Base-by-base conservation (phyloP, 169 alveolate genomes). In the Plasmodium reichenowi region DNA sequence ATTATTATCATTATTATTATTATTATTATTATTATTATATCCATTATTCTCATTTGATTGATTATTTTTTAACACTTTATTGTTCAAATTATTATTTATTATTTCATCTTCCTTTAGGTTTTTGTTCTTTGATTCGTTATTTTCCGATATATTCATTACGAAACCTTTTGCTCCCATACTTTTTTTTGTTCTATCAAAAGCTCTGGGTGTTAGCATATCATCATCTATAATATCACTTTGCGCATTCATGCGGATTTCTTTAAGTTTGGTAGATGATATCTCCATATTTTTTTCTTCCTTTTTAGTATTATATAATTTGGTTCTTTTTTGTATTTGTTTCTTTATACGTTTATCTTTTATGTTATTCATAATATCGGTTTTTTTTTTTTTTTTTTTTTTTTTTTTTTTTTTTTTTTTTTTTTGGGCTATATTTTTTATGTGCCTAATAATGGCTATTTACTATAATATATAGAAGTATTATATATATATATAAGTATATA, bases 151-250 rank as follows among this genome's bases (percentile, higher is more conserved):
- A 2, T 22, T 56, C 72, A 58, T 83, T 5, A 43, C 59, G 45
- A 68, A 83, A 72, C n/a, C 68, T 60, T 54, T 32, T 47, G 58
- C 38, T 15, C 50, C 91, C 85, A 70, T 83, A 24, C 91, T 70
- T 68, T 83, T 83, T 83, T 86, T 86, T 74, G 92, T 86, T 47
- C 75, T 72, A 56, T 86, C 92, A 66, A 86, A 86, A 10, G 66
- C 85, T 13, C 92, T 64, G 10, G 92, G 92, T 9, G 92, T 86
- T 47, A 86, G 12, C 43, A 45, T n/a, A 3, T 86, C 92, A 15
- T 86, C 92, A 56, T 86, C 92, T 32, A 86, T 86, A 22, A 86
- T 72, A 9, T 62, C 72, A 54, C 52, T 72, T 38, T 68, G 45
- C n/a, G 56, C 15, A 15, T 32, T 72, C 85, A 80, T 68, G 3